Evolutionary conservation across 2,329 filamentous ascomycete genomes (phyloP).

Genomic region (Monosporascus sp.): DNA sequence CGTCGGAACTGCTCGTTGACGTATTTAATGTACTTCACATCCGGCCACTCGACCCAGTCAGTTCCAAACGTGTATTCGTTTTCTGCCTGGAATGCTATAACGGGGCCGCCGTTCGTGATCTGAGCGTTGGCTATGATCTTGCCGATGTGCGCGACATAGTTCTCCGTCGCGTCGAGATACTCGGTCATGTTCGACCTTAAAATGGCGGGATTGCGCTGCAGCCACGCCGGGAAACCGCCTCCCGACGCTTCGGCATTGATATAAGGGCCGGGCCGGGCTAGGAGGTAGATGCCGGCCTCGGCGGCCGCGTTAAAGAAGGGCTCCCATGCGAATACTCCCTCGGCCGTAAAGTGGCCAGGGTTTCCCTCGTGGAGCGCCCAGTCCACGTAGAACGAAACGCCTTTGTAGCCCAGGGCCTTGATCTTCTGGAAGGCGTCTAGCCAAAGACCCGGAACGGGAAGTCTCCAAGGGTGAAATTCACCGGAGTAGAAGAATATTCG

Average conservation of each 20-base stretch:
- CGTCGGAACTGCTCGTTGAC: constrained; percentile 63
- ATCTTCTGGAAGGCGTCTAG: constrained; percentile 78
- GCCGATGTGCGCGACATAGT: constrained; percentile 58
- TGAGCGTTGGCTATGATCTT: constrained; percentile 67
- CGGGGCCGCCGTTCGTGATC: constrained; percentile 76
- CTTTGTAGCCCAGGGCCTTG: constrained; percentile 73
- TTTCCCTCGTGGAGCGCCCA: constrained; percentile 76
- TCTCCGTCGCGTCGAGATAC: constrained; percentile 58
- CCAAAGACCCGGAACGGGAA: constrained; percentile 45
- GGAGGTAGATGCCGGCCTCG: constrained; percentile 69
- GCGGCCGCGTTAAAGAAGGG: constrained; percentile 73
- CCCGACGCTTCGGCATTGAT: constrained; percentile 67
- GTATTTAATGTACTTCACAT: constrained; percentile 64
- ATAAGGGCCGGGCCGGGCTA: constrained; percentile 65
- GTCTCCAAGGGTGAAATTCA: constrained; percentile 58
- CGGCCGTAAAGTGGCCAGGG: constrained; percentile 61
- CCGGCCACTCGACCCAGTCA: constrained; percentile 51
- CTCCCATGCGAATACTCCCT: constrained; percentile 67
- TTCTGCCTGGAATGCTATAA: constrained; percentile 75
- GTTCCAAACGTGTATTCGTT: constrained; percentile 66
- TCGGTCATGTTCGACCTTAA: constrained; percentile 58
- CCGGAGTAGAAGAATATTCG: constrained; percentile 61
- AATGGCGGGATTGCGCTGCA: constrained; percentile 60
- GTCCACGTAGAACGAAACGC: constrained; percentile 72
- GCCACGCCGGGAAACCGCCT: constrained; percentile 77